Percentiles rank a stretch among this genome's conserved stretches.
phyloP scores from a whole-genome alignment of 305 asterid species.

The Rubia tinctorum region DNA sequence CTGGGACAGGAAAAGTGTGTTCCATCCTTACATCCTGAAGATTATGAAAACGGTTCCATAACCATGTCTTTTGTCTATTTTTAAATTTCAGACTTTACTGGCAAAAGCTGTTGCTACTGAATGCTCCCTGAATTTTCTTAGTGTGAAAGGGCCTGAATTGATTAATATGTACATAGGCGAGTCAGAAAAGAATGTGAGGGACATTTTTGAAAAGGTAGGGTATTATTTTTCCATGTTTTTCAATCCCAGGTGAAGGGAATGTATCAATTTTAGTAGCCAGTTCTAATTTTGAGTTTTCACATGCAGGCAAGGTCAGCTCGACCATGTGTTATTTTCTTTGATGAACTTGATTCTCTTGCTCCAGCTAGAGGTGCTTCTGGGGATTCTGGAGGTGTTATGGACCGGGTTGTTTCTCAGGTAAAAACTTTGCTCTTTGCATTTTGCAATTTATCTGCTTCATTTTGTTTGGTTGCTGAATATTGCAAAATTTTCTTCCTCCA shows the following conservation, averaged over 20 bases:
- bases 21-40: background rate
- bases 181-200: slow-evolving; percentile 91
- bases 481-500: slow-evolving; percentile 25
- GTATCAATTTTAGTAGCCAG: background rate
- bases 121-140: slow-evolving; percentile 91
- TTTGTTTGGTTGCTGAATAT: slow-evolving; percentile 3
- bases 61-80: slow-evolving; percentile 9
- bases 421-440: background rate
- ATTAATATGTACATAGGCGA: slow-evolving; percentile 99
- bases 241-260: background rate
- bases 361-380: slow-evolving; percentile 99
- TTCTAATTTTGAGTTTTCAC: slow-evolving; percentile 16
- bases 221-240: slow-evolving; percentile 13
- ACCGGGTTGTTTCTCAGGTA: slow-evolving; percentile 98
- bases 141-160: slow-evolving; percentile 97
- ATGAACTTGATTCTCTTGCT: slow-evolving; percentile 98
- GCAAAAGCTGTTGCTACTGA: slow-evolving; percentile 99
- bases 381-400: slow-evolving; percentile 99
- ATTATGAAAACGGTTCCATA: background rate
- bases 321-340: slow-evolving; percentile 98
- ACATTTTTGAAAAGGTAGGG: slow-evolving; percentile 92
- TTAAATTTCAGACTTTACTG: slow-evolving; percentile 71
- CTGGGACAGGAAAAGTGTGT: slow-evolving; percentile 98
- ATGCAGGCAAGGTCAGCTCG: slow-evolving; percentile 96
- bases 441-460: background rate